These are phyloP conservation scores for carrot (Daucus carota) DNA, from an alignment of 129 eudicot species.

Conservation along the genomic window DNA sequence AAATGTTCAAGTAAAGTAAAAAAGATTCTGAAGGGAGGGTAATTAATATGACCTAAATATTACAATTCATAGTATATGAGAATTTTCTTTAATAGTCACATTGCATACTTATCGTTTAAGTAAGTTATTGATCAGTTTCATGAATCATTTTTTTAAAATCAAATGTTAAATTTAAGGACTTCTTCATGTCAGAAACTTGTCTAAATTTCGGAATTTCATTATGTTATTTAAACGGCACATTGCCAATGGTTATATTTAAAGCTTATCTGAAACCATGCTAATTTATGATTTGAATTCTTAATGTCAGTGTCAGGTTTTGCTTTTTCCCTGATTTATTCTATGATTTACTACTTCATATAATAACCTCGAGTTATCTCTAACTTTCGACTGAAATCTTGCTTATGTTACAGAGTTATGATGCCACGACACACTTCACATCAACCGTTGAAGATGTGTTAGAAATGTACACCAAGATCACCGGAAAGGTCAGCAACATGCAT, in stretches of 20 bases:
- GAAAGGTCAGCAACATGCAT: slow-evolving; percentile 39
- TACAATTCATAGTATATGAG: no score
- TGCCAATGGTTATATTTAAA: no score
- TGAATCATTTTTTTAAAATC: neutral
- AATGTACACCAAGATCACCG: slow-evolving; percentile 78
- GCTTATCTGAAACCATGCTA: no score
- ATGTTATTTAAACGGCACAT: neutral
- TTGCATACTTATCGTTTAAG: neutral
- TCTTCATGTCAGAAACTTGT: neutral
- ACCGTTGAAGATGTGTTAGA: slow-evolving; percentile 73
- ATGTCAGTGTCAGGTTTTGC: no score
- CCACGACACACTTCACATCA: slow-evolving; percentile 68
- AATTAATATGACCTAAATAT: neutral
- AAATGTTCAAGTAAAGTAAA: neutral
- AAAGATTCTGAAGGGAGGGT: neutral
- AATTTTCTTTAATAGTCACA: no score
- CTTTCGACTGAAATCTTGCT: no score
- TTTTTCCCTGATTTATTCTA: no score
- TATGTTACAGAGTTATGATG: slow-evolving; percentile 34
- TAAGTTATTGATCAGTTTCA: neutral
- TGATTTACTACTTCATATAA: no score
- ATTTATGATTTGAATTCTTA: no score
- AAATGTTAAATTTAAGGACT: neutral
- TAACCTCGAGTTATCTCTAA: no score
- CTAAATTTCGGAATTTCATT: neutral